Evolutionary conservation across 177 flowering plant species (phyloP).

Genomic region (Telopea speciosissima): DNA sequence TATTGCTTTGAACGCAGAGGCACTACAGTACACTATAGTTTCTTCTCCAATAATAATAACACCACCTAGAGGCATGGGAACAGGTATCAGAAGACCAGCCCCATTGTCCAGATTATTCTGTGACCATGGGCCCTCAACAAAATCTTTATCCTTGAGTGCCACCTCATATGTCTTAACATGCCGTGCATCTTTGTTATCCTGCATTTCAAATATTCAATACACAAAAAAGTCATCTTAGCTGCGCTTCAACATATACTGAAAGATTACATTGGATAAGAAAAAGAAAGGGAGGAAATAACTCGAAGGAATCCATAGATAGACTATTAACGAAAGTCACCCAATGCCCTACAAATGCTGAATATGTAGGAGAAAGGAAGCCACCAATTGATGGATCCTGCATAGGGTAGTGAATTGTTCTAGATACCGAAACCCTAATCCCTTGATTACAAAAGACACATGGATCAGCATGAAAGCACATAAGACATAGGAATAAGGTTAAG

Average conservation of each 20-base stretch:
- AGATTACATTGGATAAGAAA: too few species aligned
- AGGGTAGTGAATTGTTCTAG: too few species aligned
- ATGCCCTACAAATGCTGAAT: neutral
- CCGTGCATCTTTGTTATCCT: slow-evolving; percentile 98
- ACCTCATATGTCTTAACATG: slow-evolving; percentile 98
- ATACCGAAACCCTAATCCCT: neutral
- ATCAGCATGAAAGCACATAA: neutral
- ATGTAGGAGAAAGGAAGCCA: neutral
- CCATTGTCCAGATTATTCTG: slow-evolving; percentile 98
- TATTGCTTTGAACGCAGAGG: slow-evolving; percentile 73
- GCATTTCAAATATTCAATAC: slow-evolving; percentile 14
- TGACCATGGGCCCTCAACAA: slow-evolving; percentile 94
- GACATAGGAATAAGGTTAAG: slow-evolving; percentile 1
- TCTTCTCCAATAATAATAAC: slow-evolving; percentile 97
- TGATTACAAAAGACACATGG: neutral
- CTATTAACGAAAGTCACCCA: neutral
- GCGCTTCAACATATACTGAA: neutral
- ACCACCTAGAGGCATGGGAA: slow-evolving; percentile 94
- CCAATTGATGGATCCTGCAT: neutral
- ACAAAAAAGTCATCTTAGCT: neutral
- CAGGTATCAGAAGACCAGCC: slow-evolving; percentile 87
- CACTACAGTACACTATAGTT: slow-evolving; percentile 90
- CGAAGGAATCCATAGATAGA: neutral
- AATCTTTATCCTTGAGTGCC: slow-evolving; percentile 87
- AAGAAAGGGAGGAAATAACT: too few species aligned